phyloP scores from a whole-genome alignment of 2,329 filamentous ascomycete genomes.

The Pseudogymnoascus sp. region DNA sequence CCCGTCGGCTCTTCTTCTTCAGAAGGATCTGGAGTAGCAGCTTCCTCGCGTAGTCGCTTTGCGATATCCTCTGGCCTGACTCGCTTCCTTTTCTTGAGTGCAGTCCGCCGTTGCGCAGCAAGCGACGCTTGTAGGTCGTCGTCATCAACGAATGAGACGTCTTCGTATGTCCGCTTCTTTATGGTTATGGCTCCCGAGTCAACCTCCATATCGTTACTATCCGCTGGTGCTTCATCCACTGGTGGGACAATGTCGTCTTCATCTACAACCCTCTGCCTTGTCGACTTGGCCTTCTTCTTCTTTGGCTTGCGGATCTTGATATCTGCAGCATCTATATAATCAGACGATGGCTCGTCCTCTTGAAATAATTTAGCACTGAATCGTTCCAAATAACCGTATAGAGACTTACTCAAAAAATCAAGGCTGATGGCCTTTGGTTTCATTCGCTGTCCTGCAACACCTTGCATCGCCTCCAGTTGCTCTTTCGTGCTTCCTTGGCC shows the following conservation, averaged over 20 bases:
- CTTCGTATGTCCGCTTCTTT: constrained; percentile 59
- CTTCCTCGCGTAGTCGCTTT: constrained; percentile 64
- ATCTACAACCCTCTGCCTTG: constrained; percentile 60
- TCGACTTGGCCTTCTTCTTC: constrained; percentile 78
- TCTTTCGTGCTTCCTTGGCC: constrained; percentile 64
- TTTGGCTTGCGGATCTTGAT: constrained; percentile 94
- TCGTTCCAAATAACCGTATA: background rate
- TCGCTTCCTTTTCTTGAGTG: constrained; percentile 88
- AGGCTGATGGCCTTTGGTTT: constrained; percentile 69
- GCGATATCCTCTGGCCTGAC: constrained; percentile 80
- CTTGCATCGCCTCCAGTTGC: constrained; percentile 47
- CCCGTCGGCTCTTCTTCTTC: constrained; percentile 47
- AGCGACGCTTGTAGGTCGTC: constrained; percentile 85
- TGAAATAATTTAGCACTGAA: constrained; percentile 26
- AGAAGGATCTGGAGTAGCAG: constrained; percentile 40
- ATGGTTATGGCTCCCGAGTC: constrained; percentile 48
- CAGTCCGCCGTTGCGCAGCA: constrained; percentile 72
- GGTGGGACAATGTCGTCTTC: constrained; percentile 51
- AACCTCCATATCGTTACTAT: constrained; percentile 63
- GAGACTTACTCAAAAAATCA: constrained; percentile 53
- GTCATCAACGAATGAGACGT: constrained; percentile 74
- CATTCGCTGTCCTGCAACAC: constrained; percentile 46
- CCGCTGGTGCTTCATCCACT: constrained; percentile 27
- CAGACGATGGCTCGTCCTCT: constrained; percentile 64
- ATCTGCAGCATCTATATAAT: constrained; percentile 80